Evolutionary conservation across 352 stramenopile genomes (phyloP).

Genomic region (Phytophthora macrochlamydospora): DNA sequence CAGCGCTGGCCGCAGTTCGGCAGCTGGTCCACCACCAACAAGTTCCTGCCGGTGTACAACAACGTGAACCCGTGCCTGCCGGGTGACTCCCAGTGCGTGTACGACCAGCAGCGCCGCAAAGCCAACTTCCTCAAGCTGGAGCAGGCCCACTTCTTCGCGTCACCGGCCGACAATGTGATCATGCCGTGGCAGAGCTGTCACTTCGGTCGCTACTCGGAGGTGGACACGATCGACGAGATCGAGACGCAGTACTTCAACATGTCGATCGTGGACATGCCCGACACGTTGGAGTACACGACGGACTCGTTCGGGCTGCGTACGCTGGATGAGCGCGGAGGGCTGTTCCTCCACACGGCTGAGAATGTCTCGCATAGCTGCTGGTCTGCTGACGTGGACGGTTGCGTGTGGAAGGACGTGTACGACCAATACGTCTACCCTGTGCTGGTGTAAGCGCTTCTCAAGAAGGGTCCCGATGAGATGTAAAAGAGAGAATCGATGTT

Average conservation of each 20-base stretch:
- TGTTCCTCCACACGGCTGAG: no score
- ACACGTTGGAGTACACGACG: not conserved
- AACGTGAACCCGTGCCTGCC: conserved; percentile 18
- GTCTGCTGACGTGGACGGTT: no score
- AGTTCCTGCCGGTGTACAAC: conserved; percentile 19
- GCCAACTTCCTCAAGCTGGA: conserved; percentile 37
- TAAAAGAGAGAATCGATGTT: no score
- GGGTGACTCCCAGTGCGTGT: conserved; percentile 1
- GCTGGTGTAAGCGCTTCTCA: no score
- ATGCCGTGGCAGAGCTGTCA: conserved; percentile 43
- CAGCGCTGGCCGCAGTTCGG: not conserved
- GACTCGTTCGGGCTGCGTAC: not conserved
- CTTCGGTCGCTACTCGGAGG: conserved; percentile 40
- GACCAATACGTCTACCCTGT: no score
- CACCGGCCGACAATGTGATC: conserved; percentile 31
- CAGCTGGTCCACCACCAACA: not conserved
- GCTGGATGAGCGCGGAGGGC: no score
- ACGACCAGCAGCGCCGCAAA: conserved; percentile 20
- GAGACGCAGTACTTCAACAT: not conserved
- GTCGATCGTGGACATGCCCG: not conserved
- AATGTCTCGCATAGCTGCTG: no score
- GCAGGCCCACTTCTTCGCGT: conserved; percentile 47
- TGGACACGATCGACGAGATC: conserved; percentile 9
- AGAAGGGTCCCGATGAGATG: no score
- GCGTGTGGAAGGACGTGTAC: no score